A percentile compares a stretch with the other conserved stretches of the same genome.
These are phyloP conservation scores for Hymenoscyphus repandus DNA, from an alignment of 2,329 filamentous ascomycete species.

Conservation along the genomic window DNA sequence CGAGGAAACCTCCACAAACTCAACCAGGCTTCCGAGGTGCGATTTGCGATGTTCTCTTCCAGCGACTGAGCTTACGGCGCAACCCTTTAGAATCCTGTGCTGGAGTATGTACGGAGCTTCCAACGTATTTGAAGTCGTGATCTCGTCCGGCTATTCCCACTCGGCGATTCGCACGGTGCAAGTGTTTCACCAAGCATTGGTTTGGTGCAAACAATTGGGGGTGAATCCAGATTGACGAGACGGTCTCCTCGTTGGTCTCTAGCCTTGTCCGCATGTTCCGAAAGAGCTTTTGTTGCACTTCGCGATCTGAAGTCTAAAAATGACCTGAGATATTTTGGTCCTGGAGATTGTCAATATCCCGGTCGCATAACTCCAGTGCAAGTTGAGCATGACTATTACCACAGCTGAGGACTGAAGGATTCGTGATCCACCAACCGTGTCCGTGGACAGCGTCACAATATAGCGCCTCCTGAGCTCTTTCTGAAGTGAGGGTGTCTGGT, in stretches of 20 bases:
- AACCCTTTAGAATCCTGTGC: too few species aligned
- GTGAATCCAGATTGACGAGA: not conserved
- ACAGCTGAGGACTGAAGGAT: slow-evolving; percentile 1
- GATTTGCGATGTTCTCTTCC: too few species aligned
- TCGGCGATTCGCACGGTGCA: not conserved
- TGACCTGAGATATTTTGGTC: slow-evolving; percentile 4
- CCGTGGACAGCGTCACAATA: not conserved
- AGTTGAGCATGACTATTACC: not conserved
- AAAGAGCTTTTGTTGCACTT: slow-evolving; percentile 10
- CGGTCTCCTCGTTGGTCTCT: not conserved
- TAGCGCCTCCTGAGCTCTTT: not conserved
- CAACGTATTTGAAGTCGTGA: too few species aligned
- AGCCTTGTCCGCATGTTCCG: not conserved
- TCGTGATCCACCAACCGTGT: not conserved
- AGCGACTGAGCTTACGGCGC: too few species aligned
- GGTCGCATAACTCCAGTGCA: not conserved
- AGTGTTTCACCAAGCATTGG: not conserved
- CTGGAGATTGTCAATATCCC: not conserved
- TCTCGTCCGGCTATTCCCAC: too few species aligned
- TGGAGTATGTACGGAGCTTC: too few species aligned
- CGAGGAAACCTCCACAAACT: too few species aligned
- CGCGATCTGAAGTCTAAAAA: slow-evolving; percentile 10
- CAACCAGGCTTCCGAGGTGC: too few species aligned
- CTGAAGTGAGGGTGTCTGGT: not conserved
- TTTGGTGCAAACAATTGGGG: not conserved